Evolutionary conservation across 495 filamentous ascomycete genomes (phyloP), one percentile per base, ranked within the genome.

Genomic region (Talaromyces trachyspermus): DNA sequence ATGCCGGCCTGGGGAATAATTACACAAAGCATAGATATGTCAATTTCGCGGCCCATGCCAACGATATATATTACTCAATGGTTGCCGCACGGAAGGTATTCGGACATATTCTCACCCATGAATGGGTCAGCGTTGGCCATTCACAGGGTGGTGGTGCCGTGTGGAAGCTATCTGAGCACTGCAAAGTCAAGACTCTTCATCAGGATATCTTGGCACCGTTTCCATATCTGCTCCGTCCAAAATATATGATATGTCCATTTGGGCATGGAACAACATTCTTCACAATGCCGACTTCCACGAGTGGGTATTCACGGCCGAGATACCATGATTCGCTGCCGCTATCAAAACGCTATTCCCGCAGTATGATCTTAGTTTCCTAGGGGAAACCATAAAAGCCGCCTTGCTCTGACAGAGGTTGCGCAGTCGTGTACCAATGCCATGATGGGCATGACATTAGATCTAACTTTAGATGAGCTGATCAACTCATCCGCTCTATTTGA

Each of bases 101-200:
- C 40, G 55, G 63, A 0, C 47, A 52, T 2, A 30, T 49, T 3
- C 54, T 70, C 24, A 59, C 57, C n/a, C 29, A 46, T 3, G 44
- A 62, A 4, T 79, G 73, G 49, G 66, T 72, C 1, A 49, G 56
- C 0, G 57, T 75, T 19, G 76, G 76, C 0, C 75, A 77, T 44
- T 70, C 64, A 22, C 70, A 77, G 53, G 72, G 74, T 0, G 75
- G 70, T 9, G 65, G 66, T 0, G 65, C 64, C 0, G 66, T 68
- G 3, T 77, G 71, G 72, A 59, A 51, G 6, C 53, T 61, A 9
- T 70, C 72, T 3, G 61, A 76, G 53, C 58, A 62, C 8, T 57
- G 66, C 26, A 33, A 29, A 58, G 51, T n/a, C 25, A 42, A 2
- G 32, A 46, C 2, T 54, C 68, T 5, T 50, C 58, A 0, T 10